Percentiles rank a stretch among this genome's conserved stretches.
Evolutionary conservation across 106 monocot species (phyloP).

Genomic region (Dioscorea dumetorum): DNA sequence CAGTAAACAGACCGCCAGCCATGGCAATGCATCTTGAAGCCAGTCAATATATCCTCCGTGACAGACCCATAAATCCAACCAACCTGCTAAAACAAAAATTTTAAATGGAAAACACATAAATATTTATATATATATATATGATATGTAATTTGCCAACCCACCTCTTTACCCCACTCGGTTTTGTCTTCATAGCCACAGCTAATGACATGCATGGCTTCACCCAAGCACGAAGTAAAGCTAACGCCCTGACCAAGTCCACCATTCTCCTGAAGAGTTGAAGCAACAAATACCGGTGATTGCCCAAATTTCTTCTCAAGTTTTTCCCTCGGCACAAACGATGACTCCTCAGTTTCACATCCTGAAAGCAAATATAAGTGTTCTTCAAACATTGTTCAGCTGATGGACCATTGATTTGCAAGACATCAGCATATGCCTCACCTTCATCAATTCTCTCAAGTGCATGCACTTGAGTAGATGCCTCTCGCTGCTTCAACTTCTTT

Average conservation of each 20-base stretch:
- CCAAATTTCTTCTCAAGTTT: constrained; percentile 82
- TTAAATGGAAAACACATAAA: background rate
- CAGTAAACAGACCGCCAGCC: constrained; percentile 88
- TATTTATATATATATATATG: background rate
- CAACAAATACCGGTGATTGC: constrained; percentile 64
- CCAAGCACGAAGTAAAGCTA: constrained; percentile 22
- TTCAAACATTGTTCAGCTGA: background rate
- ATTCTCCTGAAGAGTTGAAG: constrained; percentile 43
- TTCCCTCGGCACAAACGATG: constrained; percentile 28
- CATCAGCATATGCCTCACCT: constrained; percentile 6
- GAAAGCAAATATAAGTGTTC: background rate
- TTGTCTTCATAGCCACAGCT: constrained; percentile 82
- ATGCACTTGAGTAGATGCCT: constrained; percentile 49
- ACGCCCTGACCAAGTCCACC: constrained; percentile 26
- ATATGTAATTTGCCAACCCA: background rate
- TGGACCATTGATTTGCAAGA: background rate
- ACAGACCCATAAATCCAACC: constrained; percentile 88
- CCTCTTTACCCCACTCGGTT: constrained; percentile 93
- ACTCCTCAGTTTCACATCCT: constrained; percentile 26
- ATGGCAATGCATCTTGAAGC: constrained; percentile 90
- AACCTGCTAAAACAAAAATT: constrained; percentile 37
- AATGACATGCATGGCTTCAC: constrained; percentile 73
- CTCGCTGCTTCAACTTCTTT: constrained; percentile 38
- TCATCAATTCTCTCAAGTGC: constrained; percentile 53
- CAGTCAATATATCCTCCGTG: constrained; percentile 78